Conservation (phyloP, 2,329 filamentous ascomycete species). For the Calonectria henricotiae region DNA sequence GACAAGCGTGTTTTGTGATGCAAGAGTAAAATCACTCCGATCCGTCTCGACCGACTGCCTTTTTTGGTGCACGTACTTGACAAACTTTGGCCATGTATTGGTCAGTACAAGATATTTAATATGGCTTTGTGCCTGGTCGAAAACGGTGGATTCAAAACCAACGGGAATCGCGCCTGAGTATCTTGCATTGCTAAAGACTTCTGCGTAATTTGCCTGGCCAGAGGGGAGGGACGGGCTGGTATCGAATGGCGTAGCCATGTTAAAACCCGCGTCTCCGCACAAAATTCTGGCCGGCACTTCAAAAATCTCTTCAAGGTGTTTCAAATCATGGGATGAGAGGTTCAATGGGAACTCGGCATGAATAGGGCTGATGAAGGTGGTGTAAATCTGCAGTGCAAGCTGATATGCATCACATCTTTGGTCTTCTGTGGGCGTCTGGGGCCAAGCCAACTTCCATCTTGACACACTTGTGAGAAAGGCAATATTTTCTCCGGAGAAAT, state of each 20-base stretch:
- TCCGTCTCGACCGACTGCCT: not conserved
- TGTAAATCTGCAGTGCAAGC: slow-evolving; percentile 74
- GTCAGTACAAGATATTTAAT: slow-evolving; percentile 79
- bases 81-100: slow-evolving; percentile 78
- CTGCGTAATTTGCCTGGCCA: not conserved
- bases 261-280: slow-evolving; percentile 58
- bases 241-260: slow-evolving; percentile 61
- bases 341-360: slow-evolving; percentile 79
- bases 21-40: not conserved
- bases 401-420: slow-evolving; percentile 67
- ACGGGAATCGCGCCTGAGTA: slow-evolving; percentile 65
- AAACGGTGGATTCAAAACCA: slow-evolving; percentile 68
- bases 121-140: slow-evolving; percentile 73
- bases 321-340: slow-evolving; percentile 70
- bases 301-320: slow-evolving; percentile 71
- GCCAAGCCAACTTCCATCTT: slow-evolving; percentile 67
- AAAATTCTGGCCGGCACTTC: slow-evolving; percentile 65
- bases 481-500: slow-evolving; percentile 81
- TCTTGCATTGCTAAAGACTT: slow-evolving; percentile 36
- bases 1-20: not conserved
- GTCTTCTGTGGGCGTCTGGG: slow-evolving; percentile 13
- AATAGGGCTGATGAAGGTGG: slow-evolving; percentile 71
- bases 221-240: not conserved
- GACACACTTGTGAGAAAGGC: slow-evolving; percentile 75
- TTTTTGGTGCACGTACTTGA: slow-evolving; percentile 55